phyloP scores from a whole-genome alignment of 1,284 basidiomycete species.

The Pholiota adiposa region DNA sequence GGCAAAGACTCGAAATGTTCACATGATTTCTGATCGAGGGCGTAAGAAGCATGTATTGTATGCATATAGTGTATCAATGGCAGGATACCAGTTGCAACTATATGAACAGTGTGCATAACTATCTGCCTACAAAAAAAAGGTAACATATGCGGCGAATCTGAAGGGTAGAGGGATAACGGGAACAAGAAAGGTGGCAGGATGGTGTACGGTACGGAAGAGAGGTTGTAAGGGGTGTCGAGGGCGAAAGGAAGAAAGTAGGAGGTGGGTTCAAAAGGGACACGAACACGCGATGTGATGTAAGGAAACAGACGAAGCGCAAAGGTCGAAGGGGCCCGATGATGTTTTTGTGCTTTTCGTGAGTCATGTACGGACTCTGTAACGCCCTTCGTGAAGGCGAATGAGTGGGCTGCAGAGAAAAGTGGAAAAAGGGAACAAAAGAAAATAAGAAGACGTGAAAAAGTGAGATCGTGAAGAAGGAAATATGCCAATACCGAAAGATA shows the following conservation, averaged over 20 bases:
- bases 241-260: not conserved
- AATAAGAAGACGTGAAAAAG: slow-evolving; percentile 9
- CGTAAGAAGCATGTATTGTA: slow-evolving; percentile 27
- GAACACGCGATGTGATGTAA: slow-evolving; percentile 26
- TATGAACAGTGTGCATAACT: slow-evolving; percentile 40
- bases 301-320: slow-evolving; percentile 35
- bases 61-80: slow-evolving; percentile 26
- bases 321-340: slow-evolving; percentile 31
- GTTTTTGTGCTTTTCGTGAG: slow-evolving; percentile 51
- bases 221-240: slow-evolving; percentile 7
- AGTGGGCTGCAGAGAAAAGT: slow-evolving; percentile 14
- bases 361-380: slow-evolving; percentile 30
- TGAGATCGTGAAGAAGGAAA: slow-evolving; percentile 13
- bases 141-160: slow-evolving; percentile 25
- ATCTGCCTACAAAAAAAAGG: slow-evolving; percentile 44
- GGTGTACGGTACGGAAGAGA: slow-evolving; percentile 17
- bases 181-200: slow-evolving; percentile 9
- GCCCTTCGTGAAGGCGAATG: slow-evolving; percentile 19
- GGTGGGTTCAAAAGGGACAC: slow-evolving; percentile 4
- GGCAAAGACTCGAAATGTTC: not conserved
- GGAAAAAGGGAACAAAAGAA: slow-evolving; percentile 10
- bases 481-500: slow-evolving; percentile 18
- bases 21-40: not conserved
- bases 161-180: slow-evolving; percentile 14
- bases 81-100: slow-evolving; percentile 23